These are phyloP conservation scores for Sutorius australiensis DNA, from an alignment of 768 basidiomycete genomes.

Conservation along the genomic window DNA sequence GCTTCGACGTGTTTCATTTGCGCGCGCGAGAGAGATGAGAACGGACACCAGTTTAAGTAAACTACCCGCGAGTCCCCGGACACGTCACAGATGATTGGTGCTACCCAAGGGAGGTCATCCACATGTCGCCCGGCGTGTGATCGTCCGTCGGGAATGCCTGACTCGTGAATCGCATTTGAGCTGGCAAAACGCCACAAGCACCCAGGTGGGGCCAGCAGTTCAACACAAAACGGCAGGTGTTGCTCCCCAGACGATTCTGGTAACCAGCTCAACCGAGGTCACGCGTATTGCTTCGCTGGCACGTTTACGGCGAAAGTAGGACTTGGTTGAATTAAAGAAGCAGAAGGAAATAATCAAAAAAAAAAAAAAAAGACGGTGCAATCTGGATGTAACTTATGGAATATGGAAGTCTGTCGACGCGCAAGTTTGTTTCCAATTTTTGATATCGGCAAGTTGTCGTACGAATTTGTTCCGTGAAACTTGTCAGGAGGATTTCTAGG, in stretches of 20 bases:
- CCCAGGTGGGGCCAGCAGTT: not conserved
- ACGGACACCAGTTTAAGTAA: too few relatives aligned
- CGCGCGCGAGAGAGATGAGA: not conserved
- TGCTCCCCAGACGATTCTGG: conserved; percentile 5
- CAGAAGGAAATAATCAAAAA: too few relatives aligned
- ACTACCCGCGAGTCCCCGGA: conserved; percentile 17
- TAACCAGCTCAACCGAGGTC: not conserved
- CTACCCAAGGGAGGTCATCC: not conserved
- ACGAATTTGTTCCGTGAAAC: conserved; percentile 12
- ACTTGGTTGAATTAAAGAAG: conserved; percentile 1
- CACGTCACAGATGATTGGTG: not conserved
- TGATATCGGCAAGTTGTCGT: conserved; percentile 6
- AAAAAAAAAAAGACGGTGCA: not conserved
- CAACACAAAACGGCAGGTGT: conserved; percentile 7
- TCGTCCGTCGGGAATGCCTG: conserved; percentile 3
- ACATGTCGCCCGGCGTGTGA: conserved; percentile 1
- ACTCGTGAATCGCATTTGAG: conserved; percentile 3
- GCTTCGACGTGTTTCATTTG: conserved; percentile 21
- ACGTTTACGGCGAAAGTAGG: not conserved
- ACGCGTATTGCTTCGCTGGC: not conserved
- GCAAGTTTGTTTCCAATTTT: not conserved
- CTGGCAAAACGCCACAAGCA: conserved; percentile 2
- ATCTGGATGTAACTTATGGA: not conserved
- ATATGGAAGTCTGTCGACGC: not conserved
- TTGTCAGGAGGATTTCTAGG: conserved; percentile 15